Evolutionary conservation across 148 eudicot species (phyloP).

Genomic region (Amaranthus hypochondriacus): DNA sequence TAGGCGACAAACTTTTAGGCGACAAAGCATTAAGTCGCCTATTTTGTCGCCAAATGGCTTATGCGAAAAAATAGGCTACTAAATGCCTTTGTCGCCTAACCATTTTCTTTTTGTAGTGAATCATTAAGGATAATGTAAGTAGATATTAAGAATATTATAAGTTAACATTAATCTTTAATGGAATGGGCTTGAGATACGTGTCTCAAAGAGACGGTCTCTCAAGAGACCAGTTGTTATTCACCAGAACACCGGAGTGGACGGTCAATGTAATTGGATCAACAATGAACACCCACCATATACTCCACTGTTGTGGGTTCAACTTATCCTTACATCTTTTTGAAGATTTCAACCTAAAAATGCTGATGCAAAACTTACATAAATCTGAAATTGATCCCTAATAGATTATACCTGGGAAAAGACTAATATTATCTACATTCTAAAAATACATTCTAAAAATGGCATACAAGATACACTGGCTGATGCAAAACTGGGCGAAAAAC

Average conservation of each 20-base stretch:
- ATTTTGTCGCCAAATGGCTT: no score
- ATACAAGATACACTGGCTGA: constrained; percentile 23
- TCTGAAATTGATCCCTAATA: constrained; percentile 26
- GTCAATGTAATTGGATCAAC: not conserved
- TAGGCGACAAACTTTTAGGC: no score
- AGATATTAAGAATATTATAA: no score
- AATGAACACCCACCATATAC: not conserved
- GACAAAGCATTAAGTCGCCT: no score
- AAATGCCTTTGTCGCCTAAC: no score
- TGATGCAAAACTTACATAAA: constrained; percentile 25
- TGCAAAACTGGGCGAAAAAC: constrained; percentile 28
- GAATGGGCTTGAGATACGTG: no score
- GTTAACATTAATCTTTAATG: no score
- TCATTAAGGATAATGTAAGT: no score
- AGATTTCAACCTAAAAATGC: constrained; percentile 15
- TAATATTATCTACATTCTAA: constrained; percentile 36
- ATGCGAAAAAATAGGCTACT: no score
- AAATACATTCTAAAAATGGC: constrained; percentile 23
- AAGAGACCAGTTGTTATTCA: no score
- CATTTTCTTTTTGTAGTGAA: no score
- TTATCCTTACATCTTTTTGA: not conserved
- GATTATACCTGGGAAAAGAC: constrained; percentile 24
- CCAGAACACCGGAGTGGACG: not conserved
- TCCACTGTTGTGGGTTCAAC: not conserved
- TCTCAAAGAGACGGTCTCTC: no score